Base-by-base conservation (phyloP, 2,329 filamentous ascomycete species). In the Colletotrichum salicis region DNA sequence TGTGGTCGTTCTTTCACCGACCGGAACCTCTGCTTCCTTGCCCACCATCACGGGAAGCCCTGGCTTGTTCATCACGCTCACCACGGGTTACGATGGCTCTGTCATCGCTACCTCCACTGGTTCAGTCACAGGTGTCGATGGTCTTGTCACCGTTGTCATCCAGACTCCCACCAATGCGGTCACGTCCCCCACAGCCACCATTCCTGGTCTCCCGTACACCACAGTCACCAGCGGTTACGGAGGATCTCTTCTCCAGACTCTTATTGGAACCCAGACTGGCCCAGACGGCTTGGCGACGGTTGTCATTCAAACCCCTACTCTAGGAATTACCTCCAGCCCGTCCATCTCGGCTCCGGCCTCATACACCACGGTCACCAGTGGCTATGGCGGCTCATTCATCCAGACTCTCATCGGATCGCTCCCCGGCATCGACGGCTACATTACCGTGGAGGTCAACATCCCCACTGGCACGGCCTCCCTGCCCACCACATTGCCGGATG, bases 391-490 rank as follows among this genome's bases (percentile, higher is more conserved):
- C 11, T 69, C 61, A n/a, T 11, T 58, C 12, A 29, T 65, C 10
- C 67, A 69, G 61, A 69, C 67, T 5, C 54, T 65, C 29, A 33
- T 56, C 19, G 63, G 63, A 4, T 45, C 67, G 5, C 13, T 33
- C 1, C 33, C 56, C 7, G 64, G 63, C 2, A 12, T 55, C 6
- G 61, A 70, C 12, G 62, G 67, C 24, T 55, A 66, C 8, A 63
- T 63, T 10, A 71, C 68, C 6, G 64, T 61, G 15, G 19, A 68
- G 13, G 64, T 71, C 4, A 56, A 67, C 37, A 57, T 67, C 10
- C 68, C 68, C 0, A 68, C 68, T 13, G 56, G 64, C 19, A 37
- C 51, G 19, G n/a, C n/a, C 10, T 29, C 52, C 24, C 37, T 6
- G 33, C 45, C 31, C 24, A 31, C 48, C 4, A 52, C 59, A 3